A percentile compares a stretch with the other conserved stretches of the same genome.
These are phyloP conservation scores for Strobilomyces confusus DNA, from an alignment of 768 basidiomycete species.

Conservation along the genomic window DNA sequence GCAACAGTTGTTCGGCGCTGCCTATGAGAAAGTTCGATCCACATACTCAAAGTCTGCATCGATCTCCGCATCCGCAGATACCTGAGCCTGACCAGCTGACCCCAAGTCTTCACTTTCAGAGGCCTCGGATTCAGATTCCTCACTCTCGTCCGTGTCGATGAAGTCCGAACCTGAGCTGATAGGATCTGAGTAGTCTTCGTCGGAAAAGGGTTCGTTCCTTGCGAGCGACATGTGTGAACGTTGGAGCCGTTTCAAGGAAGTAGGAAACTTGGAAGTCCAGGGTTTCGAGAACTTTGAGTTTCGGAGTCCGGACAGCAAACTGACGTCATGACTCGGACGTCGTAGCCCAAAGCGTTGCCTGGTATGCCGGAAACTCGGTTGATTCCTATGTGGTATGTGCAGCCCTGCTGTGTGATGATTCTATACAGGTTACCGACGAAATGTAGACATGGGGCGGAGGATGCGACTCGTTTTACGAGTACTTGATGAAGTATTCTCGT, in stretches of 20 bases:
- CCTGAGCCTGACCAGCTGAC: not conserved
- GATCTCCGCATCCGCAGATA: constrained; percentile 7
- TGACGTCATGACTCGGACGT: not conserved
- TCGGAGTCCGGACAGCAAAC: not conserved
- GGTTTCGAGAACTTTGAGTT: constrained; percentile 2
- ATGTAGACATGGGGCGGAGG: constrained; percentile 64
- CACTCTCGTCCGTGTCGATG: not conserved
- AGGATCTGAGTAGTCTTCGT: constrained; percentile 2
- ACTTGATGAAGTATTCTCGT: constrained; percentile 67
- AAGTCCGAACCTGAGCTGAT: constrained; percentile 7
- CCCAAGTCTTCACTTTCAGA: constrained; percentile 9
- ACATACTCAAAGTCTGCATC: constrained; percentile 24
- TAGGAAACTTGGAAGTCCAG: no score
- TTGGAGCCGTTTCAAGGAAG: no score
- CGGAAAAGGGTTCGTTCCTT: constrained; percentile 8
- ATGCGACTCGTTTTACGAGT: constrained; percentile 75
- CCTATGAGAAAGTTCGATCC: no score
- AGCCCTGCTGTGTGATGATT: not conserved
- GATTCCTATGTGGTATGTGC: constrained; percentile 52
- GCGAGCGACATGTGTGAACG: no score
- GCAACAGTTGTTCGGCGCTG: not conserved
- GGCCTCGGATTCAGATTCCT: constrained; percentile 7
- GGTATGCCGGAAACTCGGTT: constrained; percentile 53
- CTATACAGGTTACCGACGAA: not conserved
- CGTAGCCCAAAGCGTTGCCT: constrained; percentile 21